Conservation (phyloP, 805 yeast species). For the Kregervanrija delftensis region DNA sequence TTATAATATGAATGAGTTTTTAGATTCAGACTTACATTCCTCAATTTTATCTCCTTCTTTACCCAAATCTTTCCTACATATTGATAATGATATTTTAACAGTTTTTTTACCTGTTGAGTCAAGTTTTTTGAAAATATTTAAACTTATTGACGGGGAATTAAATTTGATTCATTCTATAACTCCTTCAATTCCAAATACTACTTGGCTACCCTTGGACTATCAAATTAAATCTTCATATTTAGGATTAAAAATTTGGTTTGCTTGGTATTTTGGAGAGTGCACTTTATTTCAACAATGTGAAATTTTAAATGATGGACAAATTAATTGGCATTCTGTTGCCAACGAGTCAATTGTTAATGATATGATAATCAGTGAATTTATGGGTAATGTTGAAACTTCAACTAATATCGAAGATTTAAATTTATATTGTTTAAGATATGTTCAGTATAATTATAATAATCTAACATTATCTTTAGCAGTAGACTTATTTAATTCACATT, state of each 20-base stretch:
- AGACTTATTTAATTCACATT: constrained; percentile 10
- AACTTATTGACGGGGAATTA: constrained; percentile 11
- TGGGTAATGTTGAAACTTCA: constrained; percentile 7
- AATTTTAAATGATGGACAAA: constrained; percentile 4
- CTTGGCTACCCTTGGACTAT: constrained; percentile 23
- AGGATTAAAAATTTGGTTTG: constrained; percentile 13
- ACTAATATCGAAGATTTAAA: constrained; percentile 12
- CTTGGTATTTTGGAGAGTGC: constrained; percentile 20
- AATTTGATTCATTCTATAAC: constrained; percentile 7
- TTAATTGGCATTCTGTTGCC: constrained; percentile 12
- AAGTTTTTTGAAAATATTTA: constrained; percentile 17
- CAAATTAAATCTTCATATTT: constrained; percentile 4
- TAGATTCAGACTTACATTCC: constrained; percentile 18
- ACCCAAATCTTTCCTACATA: constrained; percentile 15
- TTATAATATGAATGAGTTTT: constrained; percentile 15
- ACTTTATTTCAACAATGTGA: constrained; percentile 17
- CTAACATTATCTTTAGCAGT: constrained; percentile 44
- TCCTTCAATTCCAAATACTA: constrained; percentile 12
- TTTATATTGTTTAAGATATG: constrained; percentile 36
- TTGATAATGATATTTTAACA: constrained; percentile 11
- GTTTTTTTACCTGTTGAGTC: constrained; percentile 23
- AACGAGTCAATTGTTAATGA: constrained; percentile 7
- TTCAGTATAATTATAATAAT: constrained; percentile 43
- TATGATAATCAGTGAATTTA: constrained; percentile 7
- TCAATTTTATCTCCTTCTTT: constrained; percentile 12